Evolutionary conservation across 768 basidiomycete genomes (phyloP).

Genomic region (Cantharellus cinnabarinus): DNA sequence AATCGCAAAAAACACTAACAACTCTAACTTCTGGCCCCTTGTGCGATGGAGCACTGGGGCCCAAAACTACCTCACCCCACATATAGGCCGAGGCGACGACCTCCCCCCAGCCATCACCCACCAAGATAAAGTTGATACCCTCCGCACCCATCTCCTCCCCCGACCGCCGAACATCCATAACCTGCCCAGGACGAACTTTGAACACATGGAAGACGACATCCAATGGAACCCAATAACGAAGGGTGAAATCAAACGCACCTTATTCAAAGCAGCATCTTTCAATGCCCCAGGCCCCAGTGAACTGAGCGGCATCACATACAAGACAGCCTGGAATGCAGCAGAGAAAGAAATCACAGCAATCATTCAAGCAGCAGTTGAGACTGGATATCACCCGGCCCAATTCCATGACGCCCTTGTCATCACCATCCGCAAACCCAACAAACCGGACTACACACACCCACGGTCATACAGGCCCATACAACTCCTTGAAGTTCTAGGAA

Average conservation of each 20-base stretch:
- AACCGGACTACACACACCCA: conserved; percentile 19
- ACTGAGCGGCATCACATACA: background rate
- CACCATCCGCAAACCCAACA: conserved; percentile 18
- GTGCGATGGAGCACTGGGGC: background rate
- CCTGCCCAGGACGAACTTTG: background rate
- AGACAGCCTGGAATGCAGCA: background rate
- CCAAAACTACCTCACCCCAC: background rate
- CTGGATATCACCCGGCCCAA: conserved; percentile 5
- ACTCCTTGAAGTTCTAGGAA: conserved; percentile 19
- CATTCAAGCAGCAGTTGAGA: background rate
- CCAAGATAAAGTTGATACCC: background rate
- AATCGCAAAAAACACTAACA: background rate
- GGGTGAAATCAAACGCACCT: background rate
- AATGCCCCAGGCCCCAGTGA: conserved; percentile 6
- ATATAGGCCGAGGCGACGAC: background rate
- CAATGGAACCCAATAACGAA: background rate
- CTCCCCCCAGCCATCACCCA: background rate
- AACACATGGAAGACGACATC: background rate
- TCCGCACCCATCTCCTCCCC: background rate
- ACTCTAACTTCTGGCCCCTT: too few species aligned
- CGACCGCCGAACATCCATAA: background rate
- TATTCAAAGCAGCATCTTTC: background rate
- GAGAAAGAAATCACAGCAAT: background rate
- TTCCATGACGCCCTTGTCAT: conserved; percentile 9
- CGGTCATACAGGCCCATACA: conserved; percentile 19